Conservation (phyloP, 202 grass and related monocot species). For the Bolboschoenoplectus hybrid region DNA sequence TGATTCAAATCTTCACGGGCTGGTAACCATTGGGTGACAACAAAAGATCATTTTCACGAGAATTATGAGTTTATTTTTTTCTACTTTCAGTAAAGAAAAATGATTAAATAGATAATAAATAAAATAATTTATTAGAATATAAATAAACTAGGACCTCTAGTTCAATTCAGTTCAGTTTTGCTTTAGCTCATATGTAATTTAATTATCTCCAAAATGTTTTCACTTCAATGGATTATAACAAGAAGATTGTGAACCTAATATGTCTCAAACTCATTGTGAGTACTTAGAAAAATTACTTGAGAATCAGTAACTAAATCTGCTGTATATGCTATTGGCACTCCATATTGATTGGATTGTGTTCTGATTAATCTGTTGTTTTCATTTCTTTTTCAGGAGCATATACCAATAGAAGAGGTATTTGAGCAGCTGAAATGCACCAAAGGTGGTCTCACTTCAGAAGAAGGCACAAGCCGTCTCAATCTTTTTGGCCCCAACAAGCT, state of each 20-base stretch:
- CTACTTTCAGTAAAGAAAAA: neutral
- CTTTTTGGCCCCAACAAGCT: constrained; percentile 85
- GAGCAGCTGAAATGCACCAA: constrained; percentile 58
- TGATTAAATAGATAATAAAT: neutral
- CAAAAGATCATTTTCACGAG: constrained; percentile 31
- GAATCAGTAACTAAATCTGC: neutral
- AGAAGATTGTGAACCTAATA: neutral
- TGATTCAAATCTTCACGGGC: constrained; percentile 7
- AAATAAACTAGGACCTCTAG: neutral
- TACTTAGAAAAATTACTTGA: constrained; percentile 1
- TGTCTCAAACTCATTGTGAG: neutral
- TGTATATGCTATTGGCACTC: neutral
- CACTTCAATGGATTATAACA: neutral
- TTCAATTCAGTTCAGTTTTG: neutral
- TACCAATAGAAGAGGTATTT: constrained; percentile 87
- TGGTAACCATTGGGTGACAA: constrained; percentile 11
- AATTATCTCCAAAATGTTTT: neutral
- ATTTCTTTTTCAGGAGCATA: constrained; percentile 55
- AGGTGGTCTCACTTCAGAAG: constrained; percentile 54
- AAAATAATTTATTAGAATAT: neutral
- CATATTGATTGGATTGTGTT: neutral
- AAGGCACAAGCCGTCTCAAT: constrained; percentile 50
- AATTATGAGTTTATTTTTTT: constrained; percentile 6
- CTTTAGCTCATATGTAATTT: neutral
- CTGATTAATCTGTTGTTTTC: neutral